Base-by-base conservation (phyloP, 768 basidiomycete species). In the Tulasnella sp. region DNA sequence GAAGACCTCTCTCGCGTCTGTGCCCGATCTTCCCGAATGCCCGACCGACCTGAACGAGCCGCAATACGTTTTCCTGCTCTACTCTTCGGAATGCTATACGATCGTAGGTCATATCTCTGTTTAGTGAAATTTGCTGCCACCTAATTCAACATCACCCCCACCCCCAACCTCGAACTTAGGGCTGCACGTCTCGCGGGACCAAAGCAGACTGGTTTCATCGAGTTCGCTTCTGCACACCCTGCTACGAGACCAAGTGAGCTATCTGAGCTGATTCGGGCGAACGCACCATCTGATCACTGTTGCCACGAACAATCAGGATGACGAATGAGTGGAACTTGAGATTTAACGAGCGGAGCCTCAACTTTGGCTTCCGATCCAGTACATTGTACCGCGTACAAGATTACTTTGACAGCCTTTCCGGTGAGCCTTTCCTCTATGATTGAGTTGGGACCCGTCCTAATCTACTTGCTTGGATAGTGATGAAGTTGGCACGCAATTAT, bases 41-140 rank as follows among this genome's bases (percentile, higher is more conserved):
- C 81, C 77, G 7, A 46, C 72, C 20, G 81, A 81, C 72, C 44
- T 81, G 3, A 58, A 64, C 14, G 81, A 81, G 41, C 81, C 75
- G 7, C 60, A 81, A 75, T 81, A 79, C 44, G 81, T 80, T 48
- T 28, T 4, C 8, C 64, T 80, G 40, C 40, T 81, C 3, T 81
- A 81, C 40, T 72, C 44, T 24, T 50, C 24, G 24, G 34, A 44
- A 24, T 81, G 81, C 40, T 31, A 80, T 24, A 80, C 50, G 6
- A 80, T 28, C 28, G 81, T 76, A 58, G 41, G 69, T 34, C 14
- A 28, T 14, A 11, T 16, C 48, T 37, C 6, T 54, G 31, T 14
- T 69, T 69, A 3, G 54, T 20, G 8, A 31, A n/a, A 44, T 5
- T n/a, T n/a, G n/a, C n/a, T n/a, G n/a, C n/a, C n/a, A 1, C 22